These are phyloP conservation scores for Teratosphaeria epicoccoides DNA, from an alignment of 2,329 filamentous ascomycete species.

Conservation along the genomic window DNA sequence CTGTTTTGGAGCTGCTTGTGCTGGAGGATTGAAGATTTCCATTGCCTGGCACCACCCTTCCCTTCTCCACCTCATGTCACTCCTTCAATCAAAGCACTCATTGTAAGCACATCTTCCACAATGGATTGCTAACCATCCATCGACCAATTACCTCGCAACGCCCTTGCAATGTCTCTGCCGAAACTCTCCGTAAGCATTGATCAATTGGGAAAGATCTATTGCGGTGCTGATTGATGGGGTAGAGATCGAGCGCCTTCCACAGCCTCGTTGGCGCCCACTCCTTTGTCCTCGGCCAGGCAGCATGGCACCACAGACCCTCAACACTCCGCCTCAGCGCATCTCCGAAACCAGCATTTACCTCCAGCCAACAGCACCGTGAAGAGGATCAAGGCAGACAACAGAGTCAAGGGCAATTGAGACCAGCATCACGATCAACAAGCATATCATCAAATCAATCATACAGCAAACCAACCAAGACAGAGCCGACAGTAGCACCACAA, in stretches of 20 bases:
- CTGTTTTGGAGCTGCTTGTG: neutral
- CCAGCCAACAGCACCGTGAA: neutral
- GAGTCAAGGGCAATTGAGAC: constrained; percentile 3
- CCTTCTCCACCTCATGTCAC: neutral
- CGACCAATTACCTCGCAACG: neutral
- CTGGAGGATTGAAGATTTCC: neutral
- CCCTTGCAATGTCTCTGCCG: constrained; percentile 5
- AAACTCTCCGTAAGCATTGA: constrained; percentile 4
- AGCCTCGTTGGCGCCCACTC: constrained; percentile 25
- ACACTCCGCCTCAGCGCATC: neutral
- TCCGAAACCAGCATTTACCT: neutral
- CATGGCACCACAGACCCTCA: constrained; percentile 23
- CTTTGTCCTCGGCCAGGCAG: constrained; percentile 24
- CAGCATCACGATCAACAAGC: constrained; percentile 1
- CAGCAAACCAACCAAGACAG: constrained; percentile 2
- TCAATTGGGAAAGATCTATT: neutral
- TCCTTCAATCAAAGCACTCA: neutral
- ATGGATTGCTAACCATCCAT: neutral
- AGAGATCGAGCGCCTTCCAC: constrained; percentile 20
- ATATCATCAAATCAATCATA: constrained; percentile 7
- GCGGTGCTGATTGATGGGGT: constrained; percentile 1
- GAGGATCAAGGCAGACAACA: constrained; percentile 3
- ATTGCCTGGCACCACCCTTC: neutral
- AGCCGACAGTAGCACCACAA: constrained; percentile 7
- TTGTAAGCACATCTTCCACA: neutral